Evolutionary conservation across 495 filamentous ascomycete species (phyloP).

Genomic region (Cenococcum geophilum): DNA sequence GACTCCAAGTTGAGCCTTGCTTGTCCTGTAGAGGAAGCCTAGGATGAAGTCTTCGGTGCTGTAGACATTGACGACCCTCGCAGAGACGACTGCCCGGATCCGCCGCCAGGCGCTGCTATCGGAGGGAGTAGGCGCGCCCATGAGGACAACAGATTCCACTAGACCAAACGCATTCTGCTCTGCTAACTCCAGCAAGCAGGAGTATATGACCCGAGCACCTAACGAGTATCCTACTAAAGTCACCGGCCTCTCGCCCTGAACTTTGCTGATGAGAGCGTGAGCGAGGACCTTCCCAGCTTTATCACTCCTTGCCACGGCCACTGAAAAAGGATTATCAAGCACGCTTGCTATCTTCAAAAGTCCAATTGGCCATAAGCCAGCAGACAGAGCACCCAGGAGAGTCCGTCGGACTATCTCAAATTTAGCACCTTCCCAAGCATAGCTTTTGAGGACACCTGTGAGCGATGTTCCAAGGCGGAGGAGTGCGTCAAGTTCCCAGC

Average conservation of each 20-base stretch:
- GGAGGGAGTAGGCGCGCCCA: conserved; percentile 28
- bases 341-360: conserved; percentile 28
- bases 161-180: conserved; percentile 32
- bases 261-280: conserved; percentile 29
- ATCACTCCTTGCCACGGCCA: conserved; percentile 30
- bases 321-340: conserved; percentile 32
- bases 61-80: conserved; percentile 55
- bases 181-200: conserved; percentile 29
- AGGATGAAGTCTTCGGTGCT: conserved; percentile 56
- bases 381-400: conserved; percentile 27
- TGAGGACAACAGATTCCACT: conserved; percentile 28
- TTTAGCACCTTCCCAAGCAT: conserved; percentile 30
- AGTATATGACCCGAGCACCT: conserved; percentile 31
- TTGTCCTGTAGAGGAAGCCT: conserved; percentile 52
- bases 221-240: conserved; percentile 32
- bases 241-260: conserved; percentile 31
- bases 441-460: conserved; percentile 26
- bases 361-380: conserved; percentile 31
- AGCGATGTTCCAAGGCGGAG: conserved; percentile 31
- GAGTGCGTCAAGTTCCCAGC: conserved; percentile 32
- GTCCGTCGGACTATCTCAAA: conserved; percentile 28
- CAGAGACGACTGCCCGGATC: conserved; percentile 51
- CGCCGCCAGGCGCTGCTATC: conserved; percentile 48
- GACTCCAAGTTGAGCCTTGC: conserved; percentile 50
- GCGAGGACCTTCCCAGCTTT: conserved; percentile 34